phyloP scores from a whole-genome alignment of 306 rosid species.

The Cyclanthera cordifolia region DNA sequence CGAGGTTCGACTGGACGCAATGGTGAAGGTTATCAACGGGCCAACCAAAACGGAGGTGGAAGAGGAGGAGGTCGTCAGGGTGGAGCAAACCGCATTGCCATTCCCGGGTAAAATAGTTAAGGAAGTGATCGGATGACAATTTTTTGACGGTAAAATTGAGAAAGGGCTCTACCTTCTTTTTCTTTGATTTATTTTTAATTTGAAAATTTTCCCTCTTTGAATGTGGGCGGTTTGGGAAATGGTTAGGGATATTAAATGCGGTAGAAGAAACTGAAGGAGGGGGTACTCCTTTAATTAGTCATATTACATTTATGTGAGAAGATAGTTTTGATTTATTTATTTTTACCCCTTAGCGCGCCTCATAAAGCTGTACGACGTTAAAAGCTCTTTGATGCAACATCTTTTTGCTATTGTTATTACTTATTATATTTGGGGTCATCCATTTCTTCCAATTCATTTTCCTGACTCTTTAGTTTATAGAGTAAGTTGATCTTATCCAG shows the following conservation, averaged over 20 bases:
- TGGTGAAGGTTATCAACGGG: constrained; percentile 61
- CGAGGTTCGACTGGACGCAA: constrained; percentile 38
- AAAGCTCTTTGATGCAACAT: constrained; percentile 12
- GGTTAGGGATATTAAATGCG: constrained; percentile 10
- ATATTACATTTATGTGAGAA: constrained; percentile 15
- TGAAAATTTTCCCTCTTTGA: neutral
- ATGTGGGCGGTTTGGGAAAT: constrained; percentile 14
- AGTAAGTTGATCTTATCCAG: neutral
- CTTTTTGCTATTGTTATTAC: constrained; percentile 10
- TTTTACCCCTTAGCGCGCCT: neutral
- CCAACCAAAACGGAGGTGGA: constrained; percentile 53
- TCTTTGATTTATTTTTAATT: neutral
- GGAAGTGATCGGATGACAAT: constrained; percentile 26
- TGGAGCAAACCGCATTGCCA: constrained; percentile 30
- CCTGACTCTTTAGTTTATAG: neutral
- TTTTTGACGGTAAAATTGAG: constrained; percentile 34
- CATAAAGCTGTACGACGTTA: constrained; percentile 14
- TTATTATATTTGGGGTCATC: neutral
- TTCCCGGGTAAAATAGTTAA: constrained; percentile 27
- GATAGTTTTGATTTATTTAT: constrained; percentile 13
- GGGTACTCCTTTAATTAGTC: constrained; percentile 9
- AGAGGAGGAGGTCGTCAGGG: constrained; percentile 75
- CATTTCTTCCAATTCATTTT: neutral
- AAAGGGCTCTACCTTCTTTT: neutral
- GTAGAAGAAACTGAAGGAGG: constrained; percentile 10